phyloP scores from a whole-genome alignment of 202 grass and related monocot species.

The Setaria viridis region DNA sequence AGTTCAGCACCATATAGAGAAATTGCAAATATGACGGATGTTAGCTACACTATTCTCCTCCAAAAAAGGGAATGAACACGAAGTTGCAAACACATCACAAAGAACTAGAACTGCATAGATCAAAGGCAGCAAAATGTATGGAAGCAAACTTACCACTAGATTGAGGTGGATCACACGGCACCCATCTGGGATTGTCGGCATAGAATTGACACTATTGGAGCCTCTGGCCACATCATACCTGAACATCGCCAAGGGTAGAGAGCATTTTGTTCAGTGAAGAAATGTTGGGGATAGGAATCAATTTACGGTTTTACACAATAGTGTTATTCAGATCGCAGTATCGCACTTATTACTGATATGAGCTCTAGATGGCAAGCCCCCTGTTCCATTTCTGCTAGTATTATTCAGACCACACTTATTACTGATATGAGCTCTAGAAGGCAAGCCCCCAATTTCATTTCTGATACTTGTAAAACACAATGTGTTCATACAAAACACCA shows the following conservation, averaged over 20 bases:
- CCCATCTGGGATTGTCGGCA: constrained; percentile 54
- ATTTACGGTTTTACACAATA: background rate
- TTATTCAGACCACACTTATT: background rate
- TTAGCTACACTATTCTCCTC: background rate
- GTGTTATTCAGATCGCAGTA: background rate
- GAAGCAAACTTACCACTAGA: constrained; percentile 68
- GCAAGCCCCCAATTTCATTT: background rate
- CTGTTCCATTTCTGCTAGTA: background rate
- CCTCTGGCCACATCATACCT: constrained; percentile 80
- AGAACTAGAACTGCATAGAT: background rate
- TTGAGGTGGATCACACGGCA: constrained; percentile 92
- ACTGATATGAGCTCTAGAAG: background rate
- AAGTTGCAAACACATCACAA: background rate
- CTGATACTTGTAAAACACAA: background rate
- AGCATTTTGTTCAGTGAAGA: background rate
- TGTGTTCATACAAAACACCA: background rate
- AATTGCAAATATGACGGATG: background rate
- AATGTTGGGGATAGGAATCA: background rate
- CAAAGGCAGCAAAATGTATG: constrained; percentile 21
- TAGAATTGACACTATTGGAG: constrained; percentile 12
- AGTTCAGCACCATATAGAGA: background rate
- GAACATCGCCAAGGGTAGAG: constrained; percentile 21
- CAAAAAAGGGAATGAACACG: background rate
- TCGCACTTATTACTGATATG: background rate
- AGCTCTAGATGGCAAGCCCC: background rate